Conservation (phyloP, 352 stramenopile species). For the Thalassiosira oceanica region DNA sequence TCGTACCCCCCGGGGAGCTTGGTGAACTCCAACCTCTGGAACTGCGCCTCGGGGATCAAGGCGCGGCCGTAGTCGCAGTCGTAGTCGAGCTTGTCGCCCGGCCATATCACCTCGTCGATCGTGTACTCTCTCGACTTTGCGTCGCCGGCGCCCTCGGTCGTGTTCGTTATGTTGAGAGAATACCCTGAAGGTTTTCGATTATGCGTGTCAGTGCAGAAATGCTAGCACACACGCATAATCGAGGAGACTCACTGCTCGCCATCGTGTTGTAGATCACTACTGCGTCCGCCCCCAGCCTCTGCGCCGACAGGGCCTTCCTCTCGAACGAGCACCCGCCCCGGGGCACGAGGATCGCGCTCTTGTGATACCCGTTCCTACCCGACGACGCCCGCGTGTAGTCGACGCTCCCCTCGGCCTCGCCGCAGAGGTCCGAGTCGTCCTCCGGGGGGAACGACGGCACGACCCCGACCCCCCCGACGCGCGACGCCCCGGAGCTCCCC, state of each 20-base stretch:
- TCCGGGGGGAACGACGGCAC: constrained; percentile 36
- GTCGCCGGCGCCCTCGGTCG: constrained; percentile 16
- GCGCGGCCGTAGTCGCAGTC: constrained; percentile 71
- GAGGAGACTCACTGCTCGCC: no score
- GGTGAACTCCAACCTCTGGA: constrained; percentile 10
- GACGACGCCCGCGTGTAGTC: constrained; percentile 5
- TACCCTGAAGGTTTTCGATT: constrained; percentile 62
- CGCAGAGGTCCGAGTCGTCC: constrained; percentile 57
- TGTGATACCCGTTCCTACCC: constrained; percentile 8
- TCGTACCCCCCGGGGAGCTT: constrained; percentile 41
- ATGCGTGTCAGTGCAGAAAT: no score
- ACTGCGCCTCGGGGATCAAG: constrained; percentile 34
- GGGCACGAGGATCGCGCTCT: constrained; percentile 52
- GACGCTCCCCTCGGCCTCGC: constrained; percentile 18
- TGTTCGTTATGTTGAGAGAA: constrained; percentile 54
- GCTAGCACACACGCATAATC: no score
- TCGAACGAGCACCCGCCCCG: constrained; percentile 76
- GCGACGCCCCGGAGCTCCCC: neutral
- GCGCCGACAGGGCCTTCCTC: constrained; percentile 62
- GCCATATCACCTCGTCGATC: constrained; percentile 57
- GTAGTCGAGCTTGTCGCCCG: constrained; percentile 65
- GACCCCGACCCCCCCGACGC: constrained; percentile 9
- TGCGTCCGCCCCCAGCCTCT: constrained; percentile 51
- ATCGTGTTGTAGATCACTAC: constrained; percentile 72
- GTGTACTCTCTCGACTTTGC: constrained; percentile 25